These are phyloP conservation scores for Penicillium dipodomyicola DNA, from an alignment of 495 filamentous ascomycete genomes.

Conservation along the genomic window DNA sequence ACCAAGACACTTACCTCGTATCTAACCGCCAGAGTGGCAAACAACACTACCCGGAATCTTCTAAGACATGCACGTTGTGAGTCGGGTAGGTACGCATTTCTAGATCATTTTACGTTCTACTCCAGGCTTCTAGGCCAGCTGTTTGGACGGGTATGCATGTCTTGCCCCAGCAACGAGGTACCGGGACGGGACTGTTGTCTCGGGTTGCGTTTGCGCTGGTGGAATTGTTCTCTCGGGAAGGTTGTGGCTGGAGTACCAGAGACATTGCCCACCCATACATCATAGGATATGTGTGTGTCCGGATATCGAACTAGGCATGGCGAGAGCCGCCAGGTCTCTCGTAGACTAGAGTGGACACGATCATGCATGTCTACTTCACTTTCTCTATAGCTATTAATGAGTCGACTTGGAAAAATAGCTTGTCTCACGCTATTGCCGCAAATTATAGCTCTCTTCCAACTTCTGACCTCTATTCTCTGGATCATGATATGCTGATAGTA, in stretches of 20 bases:
- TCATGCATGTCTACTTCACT: too few relatives aligned
- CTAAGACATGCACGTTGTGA: neutral
- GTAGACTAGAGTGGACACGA: too few relatives aligned
- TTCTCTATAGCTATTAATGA: too few relatives aligned
- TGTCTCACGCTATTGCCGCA: too few relatives aligned
- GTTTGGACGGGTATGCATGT: neutral
- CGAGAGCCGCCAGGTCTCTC: too few relatives aligned
- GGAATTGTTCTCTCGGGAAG: neutral
- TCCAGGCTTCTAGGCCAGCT: neutral
- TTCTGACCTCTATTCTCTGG: too few relatives aligned
- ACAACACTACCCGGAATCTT: neutral
- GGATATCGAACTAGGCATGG: too few relatives aligned
- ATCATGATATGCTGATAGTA: too few relatives aligned
- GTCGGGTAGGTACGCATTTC: neutral
- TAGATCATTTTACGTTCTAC: neutral
- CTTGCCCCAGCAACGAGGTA: neutral
- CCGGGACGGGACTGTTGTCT: neutral
- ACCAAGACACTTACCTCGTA: neutral
- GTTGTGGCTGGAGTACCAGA: neutral
- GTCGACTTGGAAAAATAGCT: too few relatives aligned
- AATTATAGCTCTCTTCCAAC: too few relatives aligned
- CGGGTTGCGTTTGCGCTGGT: neutral
- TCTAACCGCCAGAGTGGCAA: neutral
- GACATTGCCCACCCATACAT: too few relatives aligned
- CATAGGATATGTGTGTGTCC: too few relatives aligned